Evolutionary conservation across 306 rosid genomes (phyloP), one percentile per base, ranked within the genome.

Genomic region (Pterocarpus macrocarpus): DNA sequence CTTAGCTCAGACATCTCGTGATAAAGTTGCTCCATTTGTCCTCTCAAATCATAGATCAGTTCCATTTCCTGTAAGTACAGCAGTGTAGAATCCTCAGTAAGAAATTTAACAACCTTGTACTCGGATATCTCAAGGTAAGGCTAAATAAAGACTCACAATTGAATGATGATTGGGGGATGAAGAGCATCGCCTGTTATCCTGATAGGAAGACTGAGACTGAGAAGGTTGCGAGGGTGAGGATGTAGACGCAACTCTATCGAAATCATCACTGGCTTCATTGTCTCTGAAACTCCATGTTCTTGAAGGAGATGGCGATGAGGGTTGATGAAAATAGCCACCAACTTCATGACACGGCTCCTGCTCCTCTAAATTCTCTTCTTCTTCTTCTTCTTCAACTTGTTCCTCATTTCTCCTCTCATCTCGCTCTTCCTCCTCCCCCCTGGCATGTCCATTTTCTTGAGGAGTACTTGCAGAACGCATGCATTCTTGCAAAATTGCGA

Each of bases 1-100:
- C 94, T 89, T 7, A 96, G 88, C 83, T 88, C 97, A 9, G 94
- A 79, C 89, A 96, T 92, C 85, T 96, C 99, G 5, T 62, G 87
- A 80, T 87, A 59, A 62, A 96, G 83, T 73, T 92, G 91, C 82
- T 86, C 89, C 97, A 95, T 93, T 5, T 90, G 90, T 35, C 94
- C 87, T 92, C 89, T 90, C 83, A 95, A 15, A 76, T 90, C 88
- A 64, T 82, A 92, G 59, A 95, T 82, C 49, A 89, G 74, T 38
- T 93, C 97, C 92, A 90, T 86, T 86, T 92, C 99, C 99, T 95
- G 82, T 22, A 11, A 63, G 45, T 57, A 41, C 56, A 63, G 7
- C 2, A 74, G 52, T 34, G 17, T 61, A 55, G 14, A 0, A 57
- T 32, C 14, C 44, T 38, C 33, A 47, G 1, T 36, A 8, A 44